Conservation (phyloP, 2,329 filamentous ascomycete species). For the Fusarium torulosum region DNA sequence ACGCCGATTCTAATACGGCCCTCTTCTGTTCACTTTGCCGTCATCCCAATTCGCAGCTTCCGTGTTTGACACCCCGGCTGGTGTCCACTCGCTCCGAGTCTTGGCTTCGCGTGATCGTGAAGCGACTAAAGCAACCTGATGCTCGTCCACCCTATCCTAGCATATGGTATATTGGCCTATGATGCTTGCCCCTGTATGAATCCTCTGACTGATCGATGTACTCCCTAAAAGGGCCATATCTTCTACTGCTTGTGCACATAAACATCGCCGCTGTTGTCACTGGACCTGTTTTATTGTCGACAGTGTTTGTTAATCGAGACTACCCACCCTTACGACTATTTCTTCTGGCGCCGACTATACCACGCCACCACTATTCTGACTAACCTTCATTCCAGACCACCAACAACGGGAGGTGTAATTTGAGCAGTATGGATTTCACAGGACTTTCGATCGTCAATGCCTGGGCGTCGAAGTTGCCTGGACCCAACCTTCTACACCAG, state of each 20-base stretch:
- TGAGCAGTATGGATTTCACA: slow-evolving; percentile 45
- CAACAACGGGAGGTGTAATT: slow-evolving; percentile 6
- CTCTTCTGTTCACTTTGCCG: slow-evolving; percentile 41
- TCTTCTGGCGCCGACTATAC: slow-evolving; percentile 7
- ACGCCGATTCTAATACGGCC: slow-evolving; percentile 43
- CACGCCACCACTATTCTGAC: slow-evolving; percentile 14
- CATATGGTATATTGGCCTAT: slow-evolving; percentile 44
- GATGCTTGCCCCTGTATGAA: slow-evolving; percentile 38
- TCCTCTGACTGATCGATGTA: slow-evolving; percentile 42
- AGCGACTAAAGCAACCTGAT: slow-evolving; percentile 45
- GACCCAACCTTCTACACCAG: slow-evolving; percentile 64
- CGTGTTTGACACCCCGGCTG: slow-evolving; percentile 33
- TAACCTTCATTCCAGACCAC: slow-evolving; percentile 4
- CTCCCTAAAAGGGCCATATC: slow-evolving; percentile 45
- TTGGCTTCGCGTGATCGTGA: slow-evolving; percentile 43
- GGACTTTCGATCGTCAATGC: slow-evolving; percentile 62
- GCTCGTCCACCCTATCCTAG: slow-evolving; percentile 47
- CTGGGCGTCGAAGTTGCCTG: slow-evolving; percentile 55
- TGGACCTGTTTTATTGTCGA: slow-evolving; percentile 13
- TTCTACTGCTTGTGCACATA: slow-evolving; percentile 37
- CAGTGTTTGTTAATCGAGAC: slow-evolving; percentile 31
- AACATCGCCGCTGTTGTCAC: slow-evolving; percentile 23
- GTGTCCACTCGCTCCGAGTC: slow-evolving; percentile 37
- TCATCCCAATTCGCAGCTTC: slow-evolving; percentile 42
- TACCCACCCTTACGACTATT: slow-evolving; percentile 16